A percentile compares a stretch with the other conserved stretches of the same genome.
phyloP scores from a whole-genome alignment of 1,284 basidiomycete genomes.

The Coniophora puteana region DNA sequence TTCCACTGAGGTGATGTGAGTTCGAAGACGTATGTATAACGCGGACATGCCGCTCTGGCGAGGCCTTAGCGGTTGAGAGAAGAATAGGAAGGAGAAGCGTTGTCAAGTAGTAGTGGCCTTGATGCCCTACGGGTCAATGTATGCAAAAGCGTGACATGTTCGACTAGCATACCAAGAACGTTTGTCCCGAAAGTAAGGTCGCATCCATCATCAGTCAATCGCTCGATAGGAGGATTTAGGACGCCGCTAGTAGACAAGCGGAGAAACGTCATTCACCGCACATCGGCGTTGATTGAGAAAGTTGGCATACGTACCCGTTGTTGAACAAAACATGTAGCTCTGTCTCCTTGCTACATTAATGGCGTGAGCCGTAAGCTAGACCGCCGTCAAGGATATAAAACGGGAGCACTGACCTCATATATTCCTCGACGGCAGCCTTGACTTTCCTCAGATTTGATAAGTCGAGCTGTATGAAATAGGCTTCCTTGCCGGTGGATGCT shows the following conservation, averaged over 20 bases:
- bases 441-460: slow-evolving; percentile 40
- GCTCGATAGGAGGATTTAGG: slow-evolving; percentile 40
- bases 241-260: too few relatives aligned
- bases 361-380: background rate
- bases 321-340: slow-evolving; percentile 29
- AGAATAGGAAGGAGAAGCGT: slow-evolving; percentile 39
- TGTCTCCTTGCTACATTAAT: slow-evolving; percentile 20
- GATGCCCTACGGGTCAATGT: too few relatives aligned
- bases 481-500: slow-evolving; percentile 23
- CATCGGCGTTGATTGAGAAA: too few relatives aligned
- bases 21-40: slow-evolving; percentile 38
- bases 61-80: slow-evolving; percentile 23
- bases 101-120: slow-evolving; percentile 44
- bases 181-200: slow-evolving; percentile 55
- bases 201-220: slow-evolving; percentile 49
- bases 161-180: slow-evolving; percentile 28
- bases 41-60: slow-evolving; percentile 29
- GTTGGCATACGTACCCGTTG: slow-evolving; percentile 29
- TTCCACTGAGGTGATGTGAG: slow-evolving; percentile 15
- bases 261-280: too few relatives aligned
- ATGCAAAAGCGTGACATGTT: slow-evolving; percentile 4
- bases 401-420: slow-evolving; percentile 25
- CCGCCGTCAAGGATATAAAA: background rate
- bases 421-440: slow-evolving; percentile 35
- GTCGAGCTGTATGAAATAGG: slow-evolving; percentile 40